Conservation (phyloP, 116 monocot genomes). For the Zostera marina region DNA sequence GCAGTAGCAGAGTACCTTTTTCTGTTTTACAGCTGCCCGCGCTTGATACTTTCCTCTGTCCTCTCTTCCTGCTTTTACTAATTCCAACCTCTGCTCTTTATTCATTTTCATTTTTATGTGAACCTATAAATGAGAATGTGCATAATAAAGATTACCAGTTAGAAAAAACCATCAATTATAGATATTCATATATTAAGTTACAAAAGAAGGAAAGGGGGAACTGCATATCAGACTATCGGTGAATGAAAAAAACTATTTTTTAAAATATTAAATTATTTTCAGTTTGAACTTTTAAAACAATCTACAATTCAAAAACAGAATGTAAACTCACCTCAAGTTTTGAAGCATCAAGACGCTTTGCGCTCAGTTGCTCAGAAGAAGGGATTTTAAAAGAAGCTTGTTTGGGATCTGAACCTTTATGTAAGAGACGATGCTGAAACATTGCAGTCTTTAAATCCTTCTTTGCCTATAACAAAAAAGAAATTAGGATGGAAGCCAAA, state of each 20-base stretch:
- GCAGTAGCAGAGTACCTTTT: constrained; percentile 44
- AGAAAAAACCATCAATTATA: no score
- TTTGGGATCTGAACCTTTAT: constrained; percentile 28
- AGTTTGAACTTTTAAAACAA: no score
- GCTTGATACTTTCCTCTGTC: constrained; percentile 65
- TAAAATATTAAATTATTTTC: no score
- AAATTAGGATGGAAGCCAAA: background rate
- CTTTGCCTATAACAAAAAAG: constrained; percentile 42
- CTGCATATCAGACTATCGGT: no score
- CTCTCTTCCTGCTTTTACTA: constrained; percentile 73
- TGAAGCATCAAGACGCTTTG: constrained; percentile 74
- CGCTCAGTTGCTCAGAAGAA: constrained; percentile 57
- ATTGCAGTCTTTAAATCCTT: constrained; percentile 50
- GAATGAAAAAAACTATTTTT: no score
- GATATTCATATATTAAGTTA: no score
- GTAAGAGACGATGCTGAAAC: constrained; percentile 44
- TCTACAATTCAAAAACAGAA: background rate
- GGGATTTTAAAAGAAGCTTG: constrained; percentile 32
- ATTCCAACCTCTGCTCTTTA: constrained; percentile 62
- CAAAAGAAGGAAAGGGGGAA: no score
- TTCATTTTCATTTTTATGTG: constrained; percentile 62
- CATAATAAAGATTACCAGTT: background rate
- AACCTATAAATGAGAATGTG: constrained; percentile 16
- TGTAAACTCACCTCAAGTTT: constrained; percentile 47
- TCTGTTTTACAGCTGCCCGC: constrained; percentile 64